These are phyloP conservation scores for Halenospora varia DNA, from an alignment of 495 filamentous ascomycete genomes.

Conservation along the genomic window DNA sequence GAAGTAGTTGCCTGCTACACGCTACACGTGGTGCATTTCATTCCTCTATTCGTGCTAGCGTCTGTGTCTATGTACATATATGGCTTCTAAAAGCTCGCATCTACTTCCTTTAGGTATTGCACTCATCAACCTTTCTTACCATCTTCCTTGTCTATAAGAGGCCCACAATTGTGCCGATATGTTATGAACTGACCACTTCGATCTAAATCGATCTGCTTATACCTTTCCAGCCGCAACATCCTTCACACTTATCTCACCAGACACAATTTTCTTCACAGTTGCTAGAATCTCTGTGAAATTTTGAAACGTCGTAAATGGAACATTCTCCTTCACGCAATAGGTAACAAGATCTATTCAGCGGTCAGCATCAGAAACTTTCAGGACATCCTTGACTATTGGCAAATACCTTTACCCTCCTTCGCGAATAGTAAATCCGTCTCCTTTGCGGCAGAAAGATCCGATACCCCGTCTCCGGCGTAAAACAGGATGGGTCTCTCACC, in stretches of 20 bases:
- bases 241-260: slow-evolving; percentile 38
- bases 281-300: slow-evolving; percentile 69
- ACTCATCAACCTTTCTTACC: too few species aligned
- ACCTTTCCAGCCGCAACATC: not conserved
- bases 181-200: too few species aligned
- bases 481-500: slow-evolving; percentile 66
- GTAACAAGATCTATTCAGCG: slow-evolving; percentile 62
- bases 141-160: too few species aligned
- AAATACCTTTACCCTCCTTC: slow-evolving; percentile 72
- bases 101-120: too few species aligned
- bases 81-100: too few species aligned
- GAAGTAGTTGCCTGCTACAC: too few species aligned
- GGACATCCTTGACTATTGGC: too few species aligned
- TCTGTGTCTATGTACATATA: too few species aligned
- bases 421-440: slow-evolving; percentile 86
- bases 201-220: not conserved
- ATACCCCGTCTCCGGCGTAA: slow-evolving; percentile 86
- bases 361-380: too few species aligned
- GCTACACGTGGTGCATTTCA: too few species aligned
- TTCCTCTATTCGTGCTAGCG: too few species aligned
- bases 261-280: slow-evolving; percentile 66
- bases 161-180: too few species aligned
- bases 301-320: slow-evolving; percentile 75
- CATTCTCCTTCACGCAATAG: slow-evolving; percentile 68
- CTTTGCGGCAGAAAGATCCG: slow-evolving; percentile 75